These are phyloP conservation scores for Nemania sp. DNA, from an alignment of 2,329 filamentous ascomycete genomes.

Conservation along the genomic window DNA sequence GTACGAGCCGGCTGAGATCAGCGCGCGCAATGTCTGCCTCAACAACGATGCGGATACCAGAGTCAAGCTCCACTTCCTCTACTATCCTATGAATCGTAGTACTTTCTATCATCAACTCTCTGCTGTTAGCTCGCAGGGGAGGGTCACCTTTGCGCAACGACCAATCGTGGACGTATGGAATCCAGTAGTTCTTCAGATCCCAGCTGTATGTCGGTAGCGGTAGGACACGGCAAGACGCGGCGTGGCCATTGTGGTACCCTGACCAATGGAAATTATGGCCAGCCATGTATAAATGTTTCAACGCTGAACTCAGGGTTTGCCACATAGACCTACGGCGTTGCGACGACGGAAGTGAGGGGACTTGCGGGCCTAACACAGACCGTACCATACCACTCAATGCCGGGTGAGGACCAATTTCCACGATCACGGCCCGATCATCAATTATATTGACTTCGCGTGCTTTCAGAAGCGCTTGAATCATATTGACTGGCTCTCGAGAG, in stretches of 20 bases:
- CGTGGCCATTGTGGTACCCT: constrained; percentile 31
- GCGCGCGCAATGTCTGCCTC: constrained; percentile 58
- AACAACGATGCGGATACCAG: constrained; percentile 49
- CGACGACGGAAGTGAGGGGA: too few species aligned
- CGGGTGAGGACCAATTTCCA: constrained; percentile 27
- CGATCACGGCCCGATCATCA: constrained; percentile 31
- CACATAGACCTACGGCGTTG: too few species aligned
- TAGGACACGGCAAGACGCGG: constrained; percentile 21
- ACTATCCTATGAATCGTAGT: neutral
- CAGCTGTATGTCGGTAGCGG: constrained; percentile 31
- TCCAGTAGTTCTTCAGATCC: constrained; percentile 37
- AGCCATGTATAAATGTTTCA: neutral
- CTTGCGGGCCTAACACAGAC: constrained; percentile 8
- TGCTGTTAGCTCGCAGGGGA: too few species aligned
- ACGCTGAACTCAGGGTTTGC: neutral
- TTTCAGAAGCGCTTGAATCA: constrained; percentile 20
- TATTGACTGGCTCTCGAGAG: constrained; percentile 26
- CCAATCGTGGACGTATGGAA: constrained; percentile 33
- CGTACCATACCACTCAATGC: constrained; percentile 26
- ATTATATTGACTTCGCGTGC: constrained; percentile 7
- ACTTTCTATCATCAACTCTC: neutral
- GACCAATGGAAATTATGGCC: constrained; percentile 26
- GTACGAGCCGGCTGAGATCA: constrained; percentile 58
- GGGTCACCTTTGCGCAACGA: constrained; percentile 16
- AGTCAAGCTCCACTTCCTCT: too few species aligned